Evolutionary conservation across 768 basidiomycete species (phyloP).

Genomic region (Steccherinum ochraceum): DNA sequence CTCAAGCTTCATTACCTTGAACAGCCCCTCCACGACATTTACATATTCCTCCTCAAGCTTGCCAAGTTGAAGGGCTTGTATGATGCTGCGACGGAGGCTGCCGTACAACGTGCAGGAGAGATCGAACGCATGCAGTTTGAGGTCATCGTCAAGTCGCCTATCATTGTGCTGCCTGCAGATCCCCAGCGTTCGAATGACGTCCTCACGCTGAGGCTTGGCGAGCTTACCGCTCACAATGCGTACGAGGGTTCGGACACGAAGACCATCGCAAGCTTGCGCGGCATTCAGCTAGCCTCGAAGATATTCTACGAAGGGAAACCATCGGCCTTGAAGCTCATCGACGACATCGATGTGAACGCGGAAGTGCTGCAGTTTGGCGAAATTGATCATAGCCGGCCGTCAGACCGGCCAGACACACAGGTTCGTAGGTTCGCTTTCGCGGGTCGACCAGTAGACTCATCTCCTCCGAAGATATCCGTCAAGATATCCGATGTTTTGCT

Average conservation of each 20-base stretch:
- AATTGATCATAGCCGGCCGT: slow-evolving; percentile 46
- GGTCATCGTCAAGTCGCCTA: slow-evolving; percentile 86
- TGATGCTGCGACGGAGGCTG: slow-evolving; percentile 89
- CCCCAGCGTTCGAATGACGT: slow-evolving; percentile 55
- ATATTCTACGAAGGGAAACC: slow-evolving; percentile 39
- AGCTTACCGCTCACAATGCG: slow-evolving; percentile 76
- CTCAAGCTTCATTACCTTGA: slow-evolving; percentile 87
- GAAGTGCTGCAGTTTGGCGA: slow-evolving; percentile 58
- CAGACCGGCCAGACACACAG: slow-evolving; percentile 64
- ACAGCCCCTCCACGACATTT: slow-evolving; percentile 84
- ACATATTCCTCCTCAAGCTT: slow-evolving; percentile 76
- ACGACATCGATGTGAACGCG: slow-evolving; percentile 75
- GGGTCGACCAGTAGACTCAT: neutral
- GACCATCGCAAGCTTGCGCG: slow-evolving; percentile 69
- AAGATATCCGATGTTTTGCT: slow-evolving; percentile 81
- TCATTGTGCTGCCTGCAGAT: slow-evolving; percentile 79
- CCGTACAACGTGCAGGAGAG: slow-evolving; percentile 88
- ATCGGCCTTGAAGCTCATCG: slow-evolving; percentile 77
- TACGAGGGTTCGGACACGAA: slow-evolving; percentile 53
- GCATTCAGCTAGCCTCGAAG: slow-evolving; percentile 78
- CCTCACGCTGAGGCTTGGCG: slow-evolving; percentile 80
- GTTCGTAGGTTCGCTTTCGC: slow-evolving; percentile 31
- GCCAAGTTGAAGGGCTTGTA: slow-evolving; percentile 91
- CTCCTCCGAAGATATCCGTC: slow-evolving; percentile 47
- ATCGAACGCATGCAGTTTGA: slow-evolving; percentile 93